Evolutionary conservation across 176 grass and related monocot genomes (phyloP).

Genomic region (Stipa capillata): DNA sequence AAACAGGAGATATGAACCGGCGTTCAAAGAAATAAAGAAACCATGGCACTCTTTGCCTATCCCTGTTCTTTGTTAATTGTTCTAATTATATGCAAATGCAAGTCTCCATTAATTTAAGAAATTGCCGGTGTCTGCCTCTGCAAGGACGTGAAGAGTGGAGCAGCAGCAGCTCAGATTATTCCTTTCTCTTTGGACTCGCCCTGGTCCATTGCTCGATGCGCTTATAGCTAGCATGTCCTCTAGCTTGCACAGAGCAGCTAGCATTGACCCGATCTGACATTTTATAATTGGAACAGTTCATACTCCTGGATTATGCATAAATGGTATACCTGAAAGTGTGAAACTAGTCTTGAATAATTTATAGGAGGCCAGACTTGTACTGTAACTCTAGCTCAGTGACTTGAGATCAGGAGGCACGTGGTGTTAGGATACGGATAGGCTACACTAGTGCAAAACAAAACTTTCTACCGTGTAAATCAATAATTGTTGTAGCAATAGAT

Average conservation of each 20-base stretch:
- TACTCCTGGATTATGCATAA: not conserved
- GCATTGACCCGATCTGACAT: not conserved
- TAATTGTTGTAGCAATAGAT: too few relatives aligned
- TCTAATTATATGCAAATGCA: not conserved
- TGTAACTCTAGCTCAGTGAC: not conserved
- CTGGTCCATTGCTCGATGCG: conserved; percentile 8
- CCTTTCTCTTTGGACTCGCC: conserved; percentile 18
- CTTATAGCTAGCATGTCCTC: not conserved
- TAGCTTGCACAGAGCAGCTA: not conserved
- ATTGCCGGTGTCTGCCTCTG: not conserved
- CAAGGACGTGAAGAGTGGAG: not conserved
- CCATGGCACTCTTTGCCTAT: not conserved
- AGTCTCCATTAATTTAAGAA: not conserved
- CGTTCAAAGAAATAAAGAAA: not conserved
- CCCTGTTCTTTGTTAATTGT: not conserved
- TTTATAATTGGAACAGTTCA: not conserved
- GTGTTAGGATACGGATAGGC: too few relatives aligned
- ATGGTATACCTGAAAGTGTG: not conserved
- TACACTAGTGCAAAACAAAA: too few relatives aligned
- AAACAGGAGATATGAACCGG: not conserved
- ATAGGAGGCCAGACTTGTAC: not conserved
- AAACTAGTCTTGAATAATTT: not conserved
- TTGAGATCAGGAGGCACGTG: not conserved
- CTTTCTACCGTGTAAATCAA: too few relatives aligned
- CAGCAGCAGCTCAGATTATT: not conserved